Base-by-base conservation (phyloP, 164 flowering plant species). In the Platanus orientalis region DNA sequence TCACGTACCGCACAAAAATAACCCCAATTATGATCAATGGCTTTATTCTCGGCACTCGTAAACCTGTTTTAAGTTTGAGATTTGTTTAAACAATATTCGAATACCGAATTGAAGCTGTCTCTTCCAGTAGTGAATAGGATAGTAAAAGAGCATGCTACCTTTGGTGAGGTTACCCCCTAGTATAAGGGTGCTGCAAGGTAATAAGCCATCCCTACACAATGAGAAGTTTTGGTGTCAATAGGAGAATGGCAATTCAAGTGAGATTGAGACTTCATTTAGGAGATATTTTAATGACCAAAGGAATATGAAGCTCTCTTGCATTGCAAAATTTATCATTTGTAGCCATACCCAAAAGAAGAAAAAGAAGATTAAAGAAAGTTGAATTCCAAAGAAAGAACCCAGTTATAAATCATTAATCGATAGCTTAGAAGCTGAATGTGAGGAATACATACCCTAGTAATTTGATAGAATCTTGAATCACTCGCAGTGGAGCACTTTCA, bases 141-240 rank as follows among this genome's bases (percentile, higher is more conserved):
- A 40, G 28, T 26, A 1, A 12, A 48, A 56, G n/a, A 10, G 36
- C 7, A 10, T 6, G 13, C 48, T 78, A 91, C 98, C 99, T 82
- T 84, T 83, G 44, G 75, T 77, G 26, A 95, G 92, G 73, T 95
- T 95, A 69, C 94, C 99, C 51, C 99, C 97, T 1, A 92, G 81
- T 45, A 95, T 91, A 34, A 95, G 92, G 23, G 89, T 92, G 72
- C 85, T 87, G 64, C 96, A 84, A 29, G 99, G 97, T 60, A 89
- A 88, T 24, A 96, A 83, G 61, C 87, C 97, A 50, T 83, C 84
- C 73, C 99, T 94, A 64, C 72, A 81, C 11, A 72, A 19, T 12
- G 26, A 42, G 48, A 19, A 23, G 7, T 53, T 61, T 29, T 34
- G 19, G 25, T 17, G 32, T 57, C 53, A 47, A 44, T 25, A 52